A percentile compares a stretch with the other conserved stretches of the same genome.
Evolutionary conservation across 208 protist genomes (phyloP).

Genomic region (Leishmania arabica): DNA sequence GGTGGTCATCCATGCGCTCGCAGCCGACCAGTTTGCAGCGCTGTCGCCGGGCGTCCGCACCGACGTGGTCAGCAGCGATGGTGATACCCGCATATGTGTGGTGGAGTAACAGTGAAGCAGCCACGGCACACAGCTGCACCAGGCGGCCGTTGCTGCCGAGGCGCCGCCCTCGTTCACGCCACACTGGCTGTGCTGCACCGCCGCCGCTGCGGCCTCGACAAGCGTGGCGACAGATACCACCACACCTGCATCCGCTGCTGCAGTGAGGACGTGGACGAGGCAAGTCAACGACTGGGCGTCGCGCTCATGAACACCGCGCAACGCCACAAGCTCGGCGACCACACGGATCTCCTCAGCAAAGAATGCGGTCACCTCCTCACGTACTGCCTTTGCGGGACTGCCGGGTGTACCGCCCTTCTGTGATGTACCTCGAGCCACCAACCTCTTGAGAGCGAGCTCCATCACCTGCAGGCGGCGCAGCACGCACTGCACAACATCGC

Average conservation of each 20-base stretch:
- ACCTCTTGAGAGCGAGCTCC: neutral
- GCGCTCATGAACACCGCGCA: constrained; percentile 9
- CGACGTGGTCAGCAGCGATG: neutral
- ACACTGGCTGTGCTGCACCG: neutral
- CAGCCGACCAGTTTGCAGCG: constrained; percentile 12
- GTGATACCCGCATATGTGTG: neutral
- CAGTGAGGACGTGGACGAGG: constrained; percentile 12
- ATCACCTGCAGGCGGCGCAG: neutral
- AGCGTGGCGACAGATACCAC: constrained; percentile 2
- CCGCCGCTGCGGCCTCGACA: constrained; percentile 1
- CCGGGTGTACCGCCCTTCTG: neutral
- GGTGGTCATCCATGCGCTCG: constrained; percentile 33
- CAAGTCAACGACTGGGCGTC: constrained; percentile 14
- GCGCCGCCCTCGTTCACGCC: neutral
- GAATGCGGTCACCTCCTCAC: neutral
- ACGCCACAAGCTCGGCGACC: constrained; percentile 12
- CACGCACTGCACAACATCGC: constrained; percentile 5
- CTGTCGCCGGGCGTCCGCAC: neutral
- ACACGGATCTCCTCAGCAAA: constrained; percentile 20
- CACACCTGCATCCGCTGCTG: constrained; percentile 8
- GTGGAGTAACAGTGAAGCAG: constrained; percentile 26
- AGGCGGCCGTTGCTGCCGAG: neutral
- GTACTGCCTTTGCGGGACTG: neutral
- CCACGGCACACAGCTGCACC: constrained; percentile 34
- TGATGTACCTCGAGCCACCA: neutral